Conservation (phyloP, 2,329 filamentous ascomycete genomes). For the Verticillium dahliae region DNA sequence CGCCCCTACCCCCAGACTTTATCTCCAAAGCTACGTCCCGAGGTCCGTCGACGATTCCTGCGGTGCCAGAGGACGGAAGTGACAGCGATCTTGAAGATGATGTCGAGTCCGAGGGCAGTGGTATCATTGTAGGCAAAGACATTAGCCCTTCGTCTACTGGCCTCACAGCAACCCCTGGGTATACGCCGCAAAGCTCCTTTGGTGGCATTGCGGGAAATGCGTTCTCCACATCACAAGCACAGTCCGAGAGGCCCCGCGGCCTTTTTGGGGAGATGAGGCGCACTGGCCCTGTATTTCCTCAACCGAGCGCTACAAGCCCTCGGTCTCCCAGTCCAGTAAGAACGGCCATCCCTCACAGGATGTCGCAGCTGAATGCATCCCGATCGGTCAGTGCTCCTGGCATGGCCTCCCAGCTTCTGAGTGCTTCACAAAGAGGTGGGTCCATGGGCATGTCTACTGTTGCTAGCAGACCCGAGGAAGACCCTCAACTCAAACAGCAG, state of each 20-base stretch:
- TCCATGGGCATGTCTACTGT: conserved; percentile 31
- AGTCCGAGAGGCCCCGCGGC: conserved; percentile 33
- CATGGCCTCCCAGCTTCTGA: conserved; percentile 48
- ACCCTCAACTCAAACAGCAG: conserved; percentile 43
- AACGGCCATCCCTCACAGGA: conserved; percentile 44
- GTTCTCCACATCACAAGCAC: conserved; percentile 40
- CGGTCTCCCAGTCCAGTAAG: conserved; percentile 69
- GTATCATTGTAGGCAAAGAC: conserved; percentile 59
- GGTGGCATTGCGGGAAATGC: conserved; percentile 37
- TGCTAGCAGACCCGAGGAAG: conserved; percentile 32
- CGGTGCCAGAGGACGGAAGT: conserved; percentile 9
- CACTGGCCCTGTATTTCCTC: conserved; percentile 47
- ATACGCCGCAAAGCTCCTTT: conserved; percentile 55
- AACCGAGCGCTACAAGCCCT: conserved; percentile 50
- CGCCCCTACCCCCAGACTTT: conserved; percentile 27
- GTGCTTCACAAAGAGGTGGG: conserved; percentile 27
- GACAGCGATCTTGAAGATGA: conserved; percentile 33
- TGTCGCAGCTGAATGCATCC: conserved; percentile 40
- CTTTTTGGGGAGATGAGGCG: conserved; percentile 50
- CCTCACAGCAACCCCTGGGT: conserved; percentile 38
- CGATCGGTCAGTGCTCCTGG: conserved; percentile 56
- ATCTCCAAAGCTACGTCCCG: conserved; percentile 15
- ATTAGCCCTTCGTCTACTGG: conserved; percentile 45
- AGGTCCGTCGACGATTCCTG: conserved; percentile 14
- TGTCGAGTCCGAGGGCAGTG: conserved; percentile 50